Conservation (phyloP, 2,329 filamentous ascomycete species). For the Sporothrix humicola region DNA sequence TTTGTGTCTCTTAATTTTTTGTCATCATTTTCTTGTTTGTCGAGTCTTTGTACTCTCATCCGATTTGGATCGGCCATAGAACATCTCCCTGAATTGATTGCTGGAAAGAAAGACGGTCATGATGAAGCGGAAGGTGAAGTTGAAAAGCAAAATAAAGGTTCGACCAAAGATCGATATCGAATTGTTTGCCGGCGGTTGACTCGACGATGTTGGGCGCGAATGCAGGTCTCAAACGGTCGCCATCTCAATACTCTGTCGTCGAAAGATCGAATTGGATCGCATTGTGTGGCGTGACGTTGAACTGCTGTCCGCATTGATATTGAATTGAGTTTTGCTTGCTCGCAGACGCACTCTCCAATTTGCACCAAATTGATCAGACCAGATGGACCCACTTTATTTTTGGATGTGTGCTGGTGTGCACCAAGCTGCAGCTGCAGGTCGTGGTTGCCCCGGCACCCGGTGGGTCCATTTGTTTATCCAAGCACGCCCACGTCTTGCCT, state of each 20-base stretch:
- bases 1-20: constrained; percentile 11
- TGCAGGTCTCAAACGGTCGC: not conserved
- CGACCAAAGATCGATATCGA: not conserved
- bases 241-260: not conserved
- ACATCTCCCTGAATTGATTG: constrained; percentile 31
- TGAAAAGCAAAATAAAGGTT: no score
- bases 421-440: not conserved
- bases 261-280: no score
- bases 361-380: not conserved
- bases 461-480: constrained; percentile 35
- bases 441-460: constrained; percentile 35
- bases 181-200: not conserved
- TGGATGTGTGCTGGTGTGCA: not conserved
- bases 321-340: no score
- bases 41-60: not conserved
- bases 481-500: constrained; percentile 31
- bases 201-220: not conserved
- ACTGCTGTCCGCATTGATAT: not conserved
- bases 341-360: not conserved
- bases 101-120: constrained; percentile 9
- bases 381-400: constrained; percentile 22
- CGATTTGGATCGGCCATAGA: constrained; percentile 24
- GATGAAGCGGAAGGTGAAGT: not conserved
- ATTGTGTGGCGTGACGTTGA: constrained; percentile 3
- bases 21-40: constrained; percentile 3